Evolutionary conservation across 1,139 yeast species (phyloP), one percentile per base, ranked within the genome.

Genomic region (Blastobotrys illinoisensis): DNA sequence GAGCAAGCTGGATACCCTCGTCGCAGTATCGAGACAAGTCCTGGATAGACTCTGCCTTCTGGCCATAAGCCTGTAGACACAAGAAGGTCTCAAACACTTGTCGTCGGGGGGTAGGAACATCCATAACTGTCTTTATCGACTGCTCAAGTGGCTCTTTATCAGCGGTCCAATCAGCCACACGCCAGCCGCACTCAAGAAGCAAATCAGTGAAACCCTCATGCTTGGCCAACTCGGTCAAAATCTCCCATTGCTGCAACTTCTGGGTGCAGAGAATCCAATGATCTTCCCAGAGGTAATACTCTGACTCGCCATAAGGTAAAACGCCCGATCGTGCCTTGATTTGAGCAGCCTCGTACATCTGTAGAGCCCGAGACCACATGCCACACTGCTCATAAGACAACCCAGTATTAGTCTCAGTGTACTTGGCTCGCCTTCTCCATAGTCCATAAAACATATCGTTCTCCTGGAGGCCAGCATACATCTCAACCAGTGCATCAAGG

Each of bases 241-340:
- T 86, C 68, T 95, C 99, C 99, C 99, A 95, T 61, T 93, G 98
- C 67, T 95, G 99, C 52, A 95, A 75, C 67, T 95, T 93, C 67
- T 95, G 97, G 1, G 99, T 97, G 75, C 99, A 91, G 43, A 88
- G 74, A 54, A 95, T 89, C 99, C 99, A 95, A 64, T 93, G 96
- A 67, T 95, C 99, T 73, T 95, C 99, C 99, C 99, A 95, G 48
- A 95, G 75, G 0, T 95, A 85, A 66, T 95, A 95, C 66, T 95
- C 99, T 0, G 96, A 83, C 66, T 95, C 98, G 23, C 97, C 89
- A 68, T 89, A 95, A 0, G 99, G 99, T 51, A 93, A 75, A 2
- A 88, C 96, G 1, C 99, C 99, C 66, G 96, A 86, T 57, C 99
- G 77, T 0, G 99, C 99, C 64, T 93, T 91, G 57, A 95, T 87